Evolutionary conservation across 805 yeast genomes (phyloP), one percentile per base, ranked within the genome.

Genomic region (Kodamaea neixiangensis): DNA sequence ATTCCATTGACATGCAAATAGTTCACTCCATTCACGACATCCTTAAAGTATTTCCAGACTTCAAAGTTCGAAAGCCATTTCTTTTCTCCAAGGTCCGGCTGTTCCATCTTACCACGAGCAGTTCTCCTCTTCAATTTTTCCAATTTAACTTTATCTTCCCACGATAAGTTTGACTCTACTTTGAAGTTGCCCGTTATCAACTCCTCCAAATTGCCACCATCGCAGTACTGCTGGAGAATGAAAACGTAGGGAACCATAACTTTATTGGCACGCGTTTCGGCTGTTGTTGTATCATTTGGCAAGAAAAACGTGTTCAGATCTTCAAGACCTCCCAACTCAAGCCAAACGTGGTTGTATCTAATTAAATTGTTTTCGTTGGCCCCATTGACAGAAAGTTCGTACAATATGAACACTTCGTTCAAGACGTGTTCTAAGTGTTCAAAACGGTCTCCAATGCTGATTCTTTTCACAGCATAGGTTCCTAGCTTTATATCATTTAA

Each of bases 291-390:
- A 5, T 53, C 49, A 10, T 45, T 46, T 0, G 63, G 54, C 6
- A 71, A 43, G 33, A 68, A 54, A 42, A 60, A 67, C 0, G 73
- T 58, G 13, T 54, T 48, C 69, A 38, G 86, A 76, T 50, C 85
- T 70, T 58, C 75, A 65, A 33, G 86, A 82, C 67, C 68, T 2
- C 47, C 87, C 60, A 85, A 74, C 61, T 91, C 97, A 29, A 91
- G 66, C 97, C 97, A 91, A 20, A 90, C 97, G 67, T 91, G 97
- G 61, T 91, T 90, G 63, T 91, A 91, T 17, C 87, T 80, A 21
- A 91, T 89, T 57, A 91, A 75, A 64, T 90, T 87, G 51, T 70
- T 67, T 44, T 70, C 75, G 44, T 42, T 79, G 72, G 77, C 66
- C 34, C 75, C 70, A 49, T 68, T 51, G 56, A 67, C 74, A 2